Conservation (phyloP, 108 stramenopile genomes). For the Fragilaria crotonensis region DNA sequence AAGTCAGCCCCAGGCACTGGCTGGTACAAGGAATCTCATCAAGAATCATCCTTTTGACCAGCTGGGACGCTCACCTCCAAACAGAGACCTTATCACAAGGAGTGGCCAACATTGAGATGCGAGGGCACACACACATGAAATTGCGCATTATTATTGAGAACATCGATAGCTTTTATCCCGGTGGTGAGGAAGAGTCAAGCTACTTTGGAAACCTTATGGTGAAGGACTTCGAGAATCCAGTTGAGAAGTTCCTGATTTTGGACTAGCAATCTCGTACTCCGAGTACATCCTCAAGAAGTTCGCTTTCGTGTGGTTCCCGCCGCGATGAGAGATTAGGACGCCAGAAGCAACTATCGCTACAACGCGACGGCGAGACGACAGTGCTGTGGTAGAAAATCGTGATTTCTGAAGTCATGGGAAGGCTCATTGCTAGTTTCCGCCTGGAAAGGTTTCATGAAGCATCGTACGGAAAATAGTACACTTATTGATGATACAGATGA, state of each 20-base stretch:
- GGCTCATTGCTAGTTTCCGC: no score
- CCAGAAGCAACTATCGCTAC: neutral
- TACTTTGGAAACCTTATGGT: conserved; percentile 46
- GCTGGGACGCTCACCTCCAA: neutral
- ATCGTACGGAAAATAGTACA: no score
- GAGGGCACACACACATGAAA: no score
- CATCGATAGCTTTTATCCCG: neutral
- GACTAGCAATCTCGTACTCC: neutral
- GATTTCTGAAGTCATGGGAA: no score
- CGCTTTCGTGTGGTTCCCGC: neutral
- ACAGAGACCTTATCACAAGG: neutral
- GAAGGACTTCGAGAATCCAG: conserved; percentile 34
- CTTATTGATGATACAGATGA: conserved; percentile 35
- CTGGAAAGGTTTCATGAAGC: no score
- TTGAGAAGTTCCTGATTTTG: neutral
- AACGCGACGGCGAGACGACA: neutral
- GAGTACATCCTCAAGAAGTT: neutral
- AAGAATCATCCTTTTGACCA: neutral
- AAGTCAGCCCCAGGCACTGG: neutral
- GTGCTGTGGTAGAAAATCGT: neutral
- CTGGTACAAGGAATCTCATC: neutral
- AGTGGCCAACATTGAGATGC: neutral
- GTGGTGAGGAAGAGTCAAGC: conserved; percentile 6
- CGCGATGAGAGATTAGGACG: neutral
- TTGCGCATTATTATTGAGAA: neutral